Evolutionary conservation across 1,284 basidiomycete species (phyloP).

Genomic region (Austroboletus niveus): DNA sequence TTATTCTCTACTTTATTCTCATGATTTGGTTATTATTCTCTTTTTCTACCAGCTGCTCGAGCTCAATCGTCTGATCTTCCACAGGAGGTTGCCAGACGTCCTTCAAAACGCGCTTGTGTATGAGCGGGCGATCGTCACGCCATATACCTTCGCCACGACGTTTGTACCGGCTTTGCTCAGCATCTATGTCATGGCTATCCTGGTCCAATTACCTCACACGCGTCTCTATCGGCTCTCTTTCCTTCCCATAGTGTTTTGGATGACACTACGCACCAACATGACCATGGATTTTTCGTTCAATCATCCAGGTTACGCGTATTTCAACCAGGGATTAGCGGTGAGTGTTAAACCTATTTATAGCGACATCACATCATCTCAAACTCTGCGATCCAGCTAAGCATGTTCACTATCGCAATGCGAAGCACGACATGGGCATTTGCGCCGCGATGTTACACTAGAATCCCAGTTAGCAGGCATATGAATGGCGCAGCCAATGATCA

Average conservation of each 20-base stretch:
- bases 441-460: constrained; percentile 15
- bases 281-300: constrained; percentile 25
- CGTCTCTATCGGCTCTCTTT: constrained; percentile 19
- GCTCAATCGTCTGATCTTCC: background rate
- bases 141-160: constrained; percentile 17
- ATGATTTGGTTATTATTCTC: constrained; percentile 20
- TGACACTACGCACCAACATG: constrained; percentile 11
- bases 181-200: constrained; percentile 29
- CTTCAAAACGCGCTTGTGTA: constrained; percentile 13
- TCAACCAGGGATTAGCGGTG: constrained; percentile 29
- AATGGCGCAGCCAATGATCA: background rate
- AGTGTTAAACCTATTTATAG: background rate
- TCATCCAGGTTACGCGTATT: constrained; percentile 7
- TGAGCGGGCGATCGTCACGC: constrained; percentile 19
- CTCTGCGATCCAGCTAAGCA: constrained; percentile 13
- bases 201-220: constrained; percentile 27
- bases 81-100: constrained; percentile 6
- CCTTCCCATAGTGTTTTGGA: constrained; percentile 25
- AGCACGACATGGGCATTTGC: constrained; percentile 21
- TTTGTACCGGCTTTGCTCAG: constrained; percentile 17
- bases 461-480: constrained; percentile 4
- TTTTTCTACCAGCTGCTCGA: background rate
- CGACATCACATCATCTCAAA: background rate
- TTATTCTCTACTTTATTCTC: background rate
- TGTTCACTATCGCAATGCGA: constrained; percentile 30